These are phyloP conservation scores for Purpureocillium lavendulum DNA, from an alignment of 2,329 filamentous ascomycete genomes.

Conservation along the genomic window DNA sequence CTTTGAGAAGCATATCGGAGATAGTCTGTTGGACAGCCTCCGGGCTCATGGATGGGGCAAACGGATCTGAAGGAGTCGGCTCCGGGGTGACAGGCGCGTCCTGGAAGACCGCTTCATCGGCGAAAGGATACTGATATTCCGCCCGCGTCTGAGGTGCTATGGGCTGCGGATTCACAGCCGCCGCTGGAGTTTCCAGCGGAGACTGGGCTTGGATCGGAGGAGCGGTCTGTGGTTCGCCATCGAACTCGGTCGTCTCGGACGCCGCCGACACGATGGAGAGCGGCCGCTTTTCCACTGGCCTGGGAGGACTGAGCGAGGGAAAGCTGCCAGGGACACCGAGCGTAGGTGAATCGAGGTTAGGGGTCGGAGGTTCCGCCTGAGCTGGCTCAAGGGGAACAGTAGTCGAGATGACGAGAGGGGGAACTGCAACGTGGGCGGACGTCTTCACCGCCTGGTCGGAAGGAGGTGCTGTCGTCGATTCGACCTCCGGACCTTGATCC, in stretches of 20 bases:
- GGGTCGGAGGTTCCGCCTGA: constrained; percentile 4
- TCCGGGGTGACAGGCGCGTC: constrained; percentile 4
- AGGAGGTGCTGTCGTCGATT: background rate
- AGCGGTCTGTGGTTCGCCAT: constrained; percentile 61
- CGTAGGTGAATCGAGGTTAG: constrained; percentile 49
- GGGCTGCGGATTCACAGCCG: too few relatives aligned
- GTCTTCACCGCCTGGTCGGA: background rate
- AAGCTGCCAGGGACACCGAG: constrained; percentile 60
- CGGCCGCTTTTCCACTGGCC: constrained; percentile 39
- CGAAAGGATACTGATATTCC: constrained; percentile 43
- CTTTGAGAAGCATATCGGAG: constrained; percentile 24
- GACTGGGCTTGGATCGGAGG: constrained; percentile 28
- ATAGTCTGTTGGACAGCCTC: constrained; percentile 9
- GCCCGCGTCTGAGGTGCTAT: constrained; percentile 18
- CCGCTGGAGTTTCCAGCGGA: constrained; percentile 9
- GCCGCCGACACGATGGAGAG: constrained; percentile 49
- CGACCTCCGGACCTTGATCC: too few relatives aligned
- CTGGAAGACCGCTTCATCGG: constrained; percentile 29
- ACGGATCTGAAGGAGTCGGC: too few relatives aligned
- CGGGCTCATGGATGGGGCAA: too few relatives aligned
- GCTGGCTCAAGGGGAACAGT: background rate
- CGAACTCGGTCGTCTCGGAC: constrained; percentile 62
- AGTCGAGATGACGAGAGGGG: constrained; percentile 7
- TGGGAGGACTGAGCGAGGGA: constrained; percentile 29
- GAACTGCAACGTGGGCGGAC: background rate